Evolutionary conservation across 164 flowering plant species (phyloP), one percentile per base, ranked within the genome.

Genomic region (Tetracentron sinense): DNA sequence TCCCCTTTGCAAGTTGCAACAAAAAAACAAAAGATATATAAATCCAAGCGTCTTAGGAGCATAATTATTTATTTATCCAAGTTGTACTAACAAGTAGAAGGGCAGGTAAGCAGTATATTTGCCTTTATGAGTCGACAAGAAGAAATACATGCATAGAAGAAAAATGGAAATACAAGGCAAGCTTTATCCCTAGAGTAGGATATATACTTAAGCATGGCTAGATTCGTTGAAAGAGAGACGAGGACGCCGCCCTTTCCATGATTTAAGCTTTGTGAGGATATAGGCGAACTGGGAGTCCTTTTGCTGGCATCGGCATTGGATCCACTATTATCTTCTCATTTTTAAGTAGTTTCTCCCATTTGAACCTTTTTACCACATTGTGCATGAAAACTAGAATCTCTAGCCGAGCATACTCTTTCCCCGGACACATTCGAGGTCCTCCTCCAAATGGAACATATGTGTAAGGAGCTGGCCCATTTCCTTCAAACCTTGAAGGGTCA

Each of bases 401-500:
- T 22, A 60, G 38, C 17, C 63, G 8, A 38, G 44, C 44, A 38
- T 38, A 38, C 44, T 38, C 44, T 38, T 38, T 38, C 44, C 44
- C 44, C 8, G 44, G 44, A 8, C 44, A 38, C 44, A 38, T 38
- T 38, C 44, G 31, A 21, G 21, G 64, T 25, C 73, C 69, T 19
- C 69, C 68, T 47, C 72, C 67, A 30, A 69, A 69, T 3, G 72
- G 67, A 27, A 65, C 58, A n/a, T 20, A 70, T 21, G 69, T 48
- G 52, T 46, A 70, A 28, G 74, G 63, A 0, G 38, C 23, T 0
- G 65, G 74, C 26, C 63, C 63, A 1, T n/a, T 49, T 22, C 67
- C 67, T 49, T 71, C 63, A 27, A 71, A 71, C 56, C 74, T 61
- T 19, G 64, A 58, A 0, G 72, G 72, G 25, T 73, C 62, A 21